These are phyloP conservation scores for Morella rubra DNA, from an alignment of 306 rosid species.

Conservation along the genomic window DNA sequence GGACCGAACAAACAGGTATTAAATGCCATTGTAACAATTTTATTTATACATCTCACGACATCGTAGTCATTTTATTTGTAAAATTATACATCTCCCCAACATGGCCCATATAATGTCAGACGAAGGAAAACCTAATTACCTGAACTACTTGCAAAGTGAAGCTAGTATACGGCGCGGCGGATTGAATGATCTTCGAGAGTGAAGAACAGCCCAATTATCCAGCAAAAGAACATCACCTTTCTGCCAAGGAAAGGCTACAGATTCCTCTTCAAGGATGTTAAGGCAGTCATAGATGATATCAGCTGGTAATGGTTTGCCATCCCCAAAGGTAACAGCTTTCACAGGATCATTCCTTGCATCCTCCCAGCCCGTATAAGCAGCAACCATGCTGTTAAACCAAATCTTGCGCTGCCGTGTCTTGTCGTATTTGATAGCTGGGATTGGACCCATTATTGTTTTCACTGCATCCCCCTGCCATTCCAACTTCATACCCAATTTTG, in stretches of 20 bases:
- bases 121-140: too few species aligned
- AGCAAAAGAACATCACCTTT: conserved; percentile 71
- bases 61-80: neutral
- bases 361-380: conserved; percentile 69
- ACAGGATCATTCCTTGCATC: conserved; percentile 58
- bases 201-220: conserved; percentile 87
- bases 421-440: conserved; percentile 67
- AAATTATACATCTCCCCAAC: neutral
- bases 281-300: conserved; percentile 63
- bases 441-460: conserved; percentile 81
- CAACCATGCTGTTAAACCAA: conserved; percentile 94
- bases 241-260: conserved; percentile 62
- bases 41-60: neutral
- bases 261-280: conserved; percentile 67
- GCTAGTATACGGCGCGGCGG: conserved; percentile 71
- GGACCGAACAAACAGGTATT: neutral
- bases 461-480: conserved; percentile 83
- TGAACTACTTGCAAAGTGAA: conserved; percentile 48
- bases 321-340: conserved; percentile 84
- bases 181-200: conserved; percentile 60
- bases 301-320: conserved; percentile 67
- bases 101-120: neutral
- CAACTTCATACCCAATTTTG: conserved; percentile 75
- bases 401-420: conserved; percentile 58
- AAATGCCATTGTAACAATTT: neutral